Evolutionary conservation across 2,329 filamentous ascomycete species (phyloP), one percentile per base, ranked within the genome.

Genomic region (Epichloe aotearoae): DNA sequence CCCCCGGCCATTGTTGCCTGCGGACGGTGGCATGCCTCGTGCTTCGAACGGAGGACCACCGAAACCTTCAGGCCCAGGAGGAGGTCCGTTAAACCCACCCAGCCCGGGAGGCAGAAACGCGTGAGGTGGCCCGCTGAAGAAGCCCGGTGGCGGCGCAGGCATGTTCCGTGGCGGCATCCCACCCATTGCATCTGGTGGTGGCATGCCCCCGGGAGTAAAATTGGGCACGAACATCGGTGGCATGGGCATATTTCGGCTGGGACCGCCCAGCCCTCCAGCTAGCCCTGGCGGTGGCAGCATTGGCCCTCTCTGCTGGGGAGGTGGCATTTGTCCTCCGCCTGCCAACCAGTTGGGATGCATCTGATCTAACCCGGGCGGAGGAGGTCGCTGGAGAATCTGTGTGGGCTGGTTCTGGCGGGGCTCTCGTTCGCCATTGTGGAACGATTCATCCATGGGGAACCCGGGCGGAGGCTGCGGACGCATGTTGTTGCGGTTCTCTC

Each of bases 301-400:
- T 33, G 74, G 75, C 15, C 73, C 72, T 20, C 67, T 60, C 52
- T 62, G 61, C 51, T 62, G 62, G 6, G 70, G 70, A 38, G 69
- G 69, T 48, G 71, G 70, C 54, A 73, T 63, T 54, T 73, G 71
- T 19, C 66, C 70, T 48, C 62, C 64, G 46, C 62, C 66, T 41
- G 68, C 70, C 68, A 79, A 72, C 69, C 76, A 80, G 52, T 66
- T 73, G 17, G 73, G 76, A 17, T 74, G 76, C 67, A 83, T 75
- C 58, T 78, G 75, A 44, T 82, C 79, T 40, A 84, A 66, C 7
- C 80, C 80, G 2, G 78, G 77, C 17, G 75, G 76, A 5, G 75
- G 77, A n/a, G 77, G 79, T 5, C 80, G 76, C 63, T 83, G 80
- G 20, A 84, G 64, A 49, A 84, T 83, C 60, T 83, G 80, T 4